Conservation (phyloP, 345 rosid species). For the Laguncularia racemosa region DNA sequence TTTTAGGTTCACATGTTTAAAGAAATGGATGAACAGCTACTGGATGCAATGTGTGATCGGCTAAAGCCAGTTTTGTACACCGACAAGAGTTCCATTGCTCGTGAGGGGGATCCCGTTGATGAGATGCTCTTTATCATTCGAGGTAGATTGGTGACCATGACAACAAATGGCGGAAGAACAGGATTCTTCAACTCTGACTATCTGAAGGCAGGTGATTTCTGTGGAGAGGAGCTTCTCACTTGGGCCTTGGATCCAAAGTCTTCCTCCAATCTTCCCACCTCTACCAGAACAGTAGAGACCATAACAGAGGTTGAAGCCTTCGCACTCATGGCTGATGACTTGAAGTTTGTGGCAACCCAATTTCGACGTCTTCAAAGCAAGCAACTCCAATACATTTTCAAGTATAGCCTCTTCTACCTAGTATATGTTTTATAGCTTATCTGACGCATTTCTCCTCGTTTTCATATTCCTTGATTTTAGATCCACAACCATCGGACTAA, state of each 20-base stretch:
- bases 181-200: slow-evolving; percentile 51
- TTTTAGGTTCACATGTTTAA: slow-evolving; percentile 66
- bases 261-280: slow-evolving; percentile 49
- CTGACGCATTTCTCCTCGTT: too few species aligned
- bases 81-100: slow-evolving; percentile 37
- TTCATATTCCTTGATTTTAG: too few species aligned
- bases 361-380: slow-evolving; percentile 63
- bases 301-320: slow-evolving; percentile 67
- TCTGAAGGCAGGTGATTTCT: slow-evolving; percentile 61
- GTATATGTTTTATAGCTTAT: slow-evolving; percentile 1
- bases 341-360: slow-evolving; percentile 58
- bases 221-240: slow-evolving; percentile 74
- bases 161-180: slow-evolving; percentile 64
- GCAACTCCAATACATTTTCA: slow-evolving; percentile 55
- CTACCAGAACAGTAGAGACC: slow-evolving; percentile 64
- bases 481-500: too few species aligned
- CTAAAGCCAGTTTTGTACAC: slow-evolving; percentile 57
- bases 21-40: slow-evolving; percentile 66
- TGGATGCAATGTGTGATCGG: slow-evolving; percentile 74
- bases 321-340: slow-evolving; percentile 56
- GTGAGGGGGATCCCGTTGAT: slow-evolving; percentile 66
- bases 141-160: slow-evolving; percentile 41
- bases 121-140: slow-evolving; percentile 73
- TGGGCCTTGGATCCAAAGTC: slow-evolving; percentile 68
- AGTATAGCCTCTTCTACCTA: slow-evolving; percentile 28